Evolutionary conservation across 1,284 basidiomycete genomes (phyloP), one percentile per base, ranked within the genome.

Genomic region (Marasmius fiardii): DNA sequence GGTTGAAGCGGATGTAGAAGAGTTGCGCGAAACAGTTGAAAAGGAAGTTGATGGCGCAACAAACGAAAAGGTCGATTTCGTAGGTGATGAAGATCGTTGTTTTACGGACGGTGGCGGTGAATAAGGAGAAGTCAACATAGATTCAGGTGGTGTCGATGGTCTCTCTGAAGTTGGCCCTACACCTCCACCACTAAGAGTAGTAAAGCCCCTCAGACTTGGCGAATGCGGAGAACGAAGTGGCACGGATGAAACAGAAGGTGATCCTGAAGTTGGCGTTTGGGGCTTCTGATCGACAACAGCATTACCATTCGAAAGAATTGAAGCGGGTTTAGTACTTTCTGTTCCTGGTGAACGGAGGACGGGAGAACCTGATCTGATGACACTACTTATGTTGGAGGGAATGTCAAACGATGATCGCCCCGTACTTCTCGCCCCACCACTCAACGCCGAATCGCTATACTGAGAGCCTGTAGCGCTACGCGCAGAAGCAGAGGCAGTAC

Each of bases 71-170:
- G 45, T 54, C 28, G 44, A 49, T 18, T 23, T 43, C 14, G 37
- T 43, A 10, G 28, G 28, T 24, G 39, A 39, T 23, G 28, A 18
- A 26, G 39, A 39, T 23, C 45, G 24, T n/a, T 48, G 44, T 10
- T 21, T 24, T 21, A 37, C 16, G 23, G 37, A 39, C 20, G 24
- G 54, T 5, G 41, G 8, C 28, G 62, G 59, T 11, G 76, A 77
- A 61, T 78, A 69, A 2, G 77, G 76, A 8, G 77, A 79, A 18
- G 76, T 78, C 51, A 80, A 56, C 47, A 72, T 54, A 5, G 78
- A 79, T 33, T 70, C 68, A 41, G 63, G 57, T 20, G 74, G 67
- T 21, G 77, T 31, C 4, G n/a, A 55, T 33, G 65, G 57, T 21
- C 60, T 60, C 23, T 60, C 63, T 50, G 60, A 20, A 16, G n/a